A percentile compares a stretch with the other conserved stretches of the same genome.
phyloP scores from a whole-genome alignment of 2,329 filamentous ascomycete species.

The Xylariaceae sp. region DNA sequence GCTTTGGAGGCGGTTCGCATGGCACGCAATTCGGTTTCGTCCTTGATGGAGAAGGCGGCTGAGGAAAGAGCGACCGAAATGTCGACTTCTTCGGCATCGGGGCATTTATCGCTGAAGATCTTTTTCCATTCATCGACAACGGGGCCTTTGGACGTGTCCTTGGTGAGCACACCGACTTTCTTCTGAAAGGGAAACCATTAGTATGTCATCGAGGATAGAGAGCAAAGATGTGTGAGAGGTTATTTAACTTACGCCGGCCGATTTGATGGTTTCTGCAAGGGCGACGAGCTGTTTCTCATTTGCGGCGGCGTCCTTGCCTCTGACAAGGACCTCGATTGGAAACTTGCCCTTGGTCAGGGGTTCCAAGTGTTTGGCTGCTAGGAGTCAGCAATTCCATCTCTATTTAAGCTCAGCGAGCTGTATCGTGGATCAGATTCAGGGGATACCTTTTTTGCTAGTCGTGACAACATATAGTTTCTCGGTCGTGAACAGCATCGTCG shows the following conservation, averaged over 20 bases:
- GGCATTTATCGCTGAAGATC: conserved; percentile 67
- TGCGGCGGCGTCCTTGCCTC: conserved; percentile 84
- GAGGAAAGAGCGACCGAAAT: conserved; percentile 75
- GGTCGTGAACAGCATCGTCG: conserved; percentile 83
- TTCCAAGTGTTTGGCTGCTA: conserved; percentile 81
- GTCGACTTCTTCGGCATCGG: conserved; percentile 85
- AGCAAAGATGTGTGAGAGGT: neutral
- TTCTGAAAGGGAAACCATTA: conserved; percentile 47
- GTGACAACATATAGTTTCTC: conserved; percentile 90
- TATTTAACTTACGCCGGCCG: conserved; percentile 64
- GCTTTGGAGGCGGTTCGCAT: conserved; percentile 94
- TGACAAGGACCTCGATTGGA: conserved; percentile 83
- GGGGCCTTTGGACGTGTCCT: conserved; percentile 77
- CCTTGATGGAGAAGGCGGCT: conserved; percentile 84
- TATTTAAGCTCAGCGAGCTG: neutral
- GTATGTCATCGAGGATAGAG: conserved; percentile 8
- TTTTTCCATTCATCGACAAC: conserved; percentile 98
- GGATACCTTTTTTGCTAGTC: conserved; percentile 87
- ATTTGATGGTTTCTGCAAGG: conserved; percentile 80
- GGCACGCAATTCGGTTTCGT: conserved; percentile 85
- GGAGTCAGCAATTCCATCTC: conserved; percentile 31
- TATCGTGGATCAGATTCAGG: neutral
- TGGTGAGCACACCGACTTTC: conserved; percentile 81
- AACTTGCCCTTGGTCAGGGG: conserved; percentile 87
- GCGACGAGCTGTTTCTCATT: conserved; percentile 87